Base-by-base conservation (phyloP, 768 basidiomycete genomes). In the Hygrocybe punicea region DNA sequence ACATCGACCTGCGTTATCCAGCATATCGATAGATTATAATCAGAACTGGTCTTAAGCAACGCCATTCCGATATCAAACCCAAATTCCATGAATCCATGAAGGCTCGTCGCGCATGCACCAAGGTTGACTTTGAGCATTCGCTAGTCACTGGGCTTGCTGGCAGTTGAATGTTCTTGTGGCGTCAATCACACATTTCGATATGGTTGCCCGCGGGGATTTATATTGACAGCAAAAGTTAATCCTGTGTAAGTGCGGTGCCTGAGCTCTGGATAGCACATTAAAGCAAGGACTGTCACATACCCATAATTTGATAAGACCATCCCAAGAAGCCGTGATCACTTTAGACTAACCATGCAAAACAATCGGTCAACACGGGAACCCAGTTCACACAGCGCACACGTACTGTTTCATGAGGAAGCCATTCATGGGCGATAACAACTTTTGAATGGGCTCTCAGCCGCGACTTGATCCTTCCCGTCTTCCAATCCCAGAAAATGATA, bases 401-500 rank as follows among this genome's bases (percentile, higher is more conserved):
- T 69, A 97, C 96, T 44, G 89, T 86, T 70, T 99, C 97, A 69
- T 99, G 95, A 51, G 96, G 97, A 58, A 99, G 74, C 97, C 97
- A 99, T 67, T 92, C 92, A 67, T 99, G 97, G 19, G 93, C 84
- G 64, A 99, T 98, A 51, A 98, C 91, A n/a, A 97, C 96, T 74
- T 98, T 93, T 11, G 82, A 85, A 71, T 98, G 97, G 2, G 92
- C 93, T 61, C 85, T 84, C 55, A 98, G 72, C 37, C 92, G 79
- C 55, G 89, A 93, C 75, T 95, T 92, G 71, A 98, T 94, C 60
- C 92, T 85, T 1, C 94, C 91, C n/a, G 88, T 95, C 76, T 97
- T 98, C 91, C 93, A 99, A 71, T 98, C 97, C 97, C 97, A 99
- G 72, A 98, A 96, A 3, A 98, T 90, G 42, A 99, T 81, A 69